Conservation (phyloP, 257 asterid species). For the Leptodermis oblonga region DNA sequence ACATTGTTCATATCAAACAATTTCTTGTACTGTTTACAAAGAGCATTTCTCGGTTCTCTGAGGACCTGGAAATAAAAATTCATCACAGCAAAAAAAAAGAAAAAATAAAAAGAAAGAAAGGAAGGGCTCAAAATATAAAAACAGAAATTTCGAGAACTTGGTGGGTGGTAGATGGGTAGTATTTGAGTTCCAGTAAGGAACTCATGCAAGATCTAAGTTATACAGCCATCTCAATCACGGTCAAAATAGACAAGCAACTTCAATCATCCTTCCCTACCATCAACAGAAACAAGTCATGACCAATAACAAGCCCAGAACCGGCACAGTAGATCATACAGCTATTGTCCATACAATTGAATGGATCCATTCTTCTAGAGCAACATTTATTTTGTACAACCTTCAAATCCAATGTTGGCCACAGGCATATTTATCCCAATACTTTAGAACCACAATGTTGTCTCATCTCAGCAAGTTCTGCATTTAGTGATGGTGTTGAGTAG, state of each 20-base stretch:
- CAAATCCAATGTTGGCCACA: not conserved
- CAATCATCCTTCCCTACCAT: not conserved
- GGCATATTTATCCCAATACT: not conserved
- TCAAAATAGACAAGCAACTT: not conserved
- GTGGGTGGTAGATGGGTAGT: not conserved
- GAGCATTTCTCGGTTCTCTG: slow-evolving; percentile 83
- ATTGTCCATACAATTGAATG: not conserved
- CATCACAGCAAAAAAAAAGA: too few relatives aligned
- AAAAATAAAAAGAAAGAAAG: too few relatives aligned
- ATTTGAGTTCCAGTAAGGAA: not conserved
- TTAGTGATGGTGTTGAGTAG: not conserved
- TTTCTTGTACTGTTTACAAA: slow-evolving; percentile 89
- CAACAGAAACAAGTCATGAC: not conserved
- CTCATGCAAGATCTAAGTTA: not conserved
- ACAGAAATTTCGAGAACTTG: not conserved
- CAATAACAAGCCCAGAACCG: not conserved
- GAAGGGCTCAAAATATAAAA: not conserved
- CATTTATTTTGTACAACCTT: not conserved
- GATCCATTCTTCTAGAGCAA: not conserved
- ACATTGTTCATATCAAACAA: slow-evolving; percentile 76
- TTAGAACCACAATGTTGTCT: not conserved
- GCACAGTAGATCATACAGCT: not conserved
- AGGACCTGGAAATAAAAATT: slow-evolving; percentile 48
- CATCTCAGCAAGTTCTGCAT: not conserved
- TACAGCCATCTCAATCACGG: not conserved